These are phyloP conservation scores for Agastache rugosa DNA, from an alignment of 257 asterid species.

Conservation along the genomic window DNA sequence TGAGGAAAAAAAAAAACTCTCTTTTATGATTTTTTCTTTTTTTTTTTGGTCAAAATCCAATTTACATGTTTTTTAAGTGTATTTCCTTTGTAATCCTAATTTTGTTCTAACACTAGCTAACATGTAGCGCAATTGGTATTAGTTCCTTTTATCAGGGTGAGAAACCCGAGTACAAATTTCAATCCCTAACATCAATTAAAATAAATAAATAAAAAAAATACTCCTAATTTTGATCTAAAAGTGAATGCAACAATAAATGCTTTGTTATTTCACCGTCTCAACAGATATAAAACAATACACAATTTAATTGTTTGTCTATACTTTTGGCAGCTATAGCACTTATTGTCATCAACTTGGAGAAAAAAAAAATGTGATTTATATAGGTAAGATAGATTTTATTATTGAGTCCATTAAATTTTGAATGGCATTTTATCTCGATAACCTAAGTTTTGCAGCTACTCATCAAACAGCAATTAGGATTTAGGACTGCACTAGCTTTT, in stretches of 20 bases:
- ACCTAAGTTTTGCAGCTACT: constrained; percentile 45
- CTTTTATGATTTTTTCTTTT: too few species aligned
- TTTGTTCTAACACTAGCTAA: neutral
- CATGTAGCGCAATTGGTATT: too few species aligned
- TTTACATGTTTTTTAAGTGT: neutral
- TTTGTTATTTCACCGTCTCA: constrained; percentile 34
- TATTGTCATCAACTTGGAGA: constrained; percentile 33
- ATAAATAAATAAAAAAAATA: too few species aligned
- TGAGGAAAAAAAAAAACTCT: too few species aligned
- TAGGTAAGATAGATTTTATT: constrained; percentile 30
- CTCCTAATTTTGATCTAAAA: neutral
- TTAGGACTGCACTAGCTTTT: constrained; percentile 35
- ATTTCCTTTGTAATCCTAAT: neutral
- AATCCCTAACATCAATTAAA: too few species aligned
- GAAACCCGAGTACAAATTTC: too few species aligned
- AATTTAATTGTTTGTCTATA: constrained; percentile 27
- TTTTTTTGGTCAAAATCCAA: neutral
- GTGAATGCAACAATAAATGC: constrained; percentile 31
- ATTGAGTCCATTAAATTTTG: constrained; percentile 26
- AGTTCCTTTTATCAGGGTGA: too few species aligned
- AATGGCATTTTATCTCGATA: neutral
- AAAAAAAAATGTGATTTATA: neutral
- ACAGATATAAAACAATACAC: constrained; percentile 22
- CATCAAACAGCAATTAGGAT: constrained; percentile 35
- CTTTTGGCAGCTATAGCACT: constrained; percentile 24